Evolutionary conservation across 176 grass and related monocot genomes (phyloP).

Genomic region (Calamus simplicifolius): DNA sequence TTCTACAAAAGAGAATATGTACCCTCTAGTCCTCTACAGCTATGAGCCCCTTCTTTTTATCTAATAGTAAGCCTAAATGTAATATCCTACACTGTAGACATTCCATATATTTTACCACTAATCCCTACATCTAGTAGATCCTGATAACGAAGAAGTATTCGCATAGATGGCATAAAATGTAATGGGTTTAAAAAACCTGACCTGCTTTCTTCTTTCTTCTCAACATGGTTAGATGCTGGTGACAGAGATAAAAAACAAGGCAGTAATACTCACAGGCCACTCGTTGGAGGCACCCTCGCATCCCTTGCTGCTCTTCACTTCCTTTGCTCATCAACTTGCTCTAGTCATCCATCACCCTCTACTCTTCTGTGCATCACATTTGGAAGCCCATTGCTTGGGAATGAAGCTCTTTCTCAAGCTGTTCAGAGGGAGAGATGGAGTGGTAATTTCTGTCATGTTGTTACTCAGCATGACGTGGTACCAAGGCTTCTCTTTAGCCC

Average conservation of each 20-base stretch:
- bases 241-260: constrained; percentile 58
- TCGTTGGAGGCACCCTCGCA: constrained; percentile 59
- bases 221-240: constrained; percentile 43
- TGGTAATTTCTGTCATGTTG: constrained; percentile 72
- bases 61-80: no score
- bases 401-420: constrained; percentile 52
- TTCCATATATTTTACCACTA: no score
- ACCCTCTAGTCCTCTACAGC: no score
- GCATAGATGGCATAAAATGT: no score
- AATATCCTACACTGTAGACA: no score
- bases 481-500: constrained; percentile 89
- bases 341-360: constrained; percentile 37
- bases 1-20: no score
- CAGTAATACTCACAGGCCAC: constrained; percentile 83
- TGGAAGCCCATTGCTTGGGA: constrained; percentile 68
- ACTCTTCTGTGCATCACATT: no score
- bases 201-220: constrained; percentile 1
- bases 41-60: no score
- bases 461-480: constrained; percentile 60
- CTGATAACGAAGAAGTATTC: no score
- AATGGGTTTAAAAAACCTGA: no score
- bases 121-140: no score
- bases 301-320: constrained; percentile 59
- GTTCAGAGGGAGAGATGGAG: constrained; percentile 66
- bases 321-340: constrained; percentile 51